phyloP scores from a whole-genome alignment of 495 filamentous ascomycete species.

The Penicilliopsis zonata region DNA sequence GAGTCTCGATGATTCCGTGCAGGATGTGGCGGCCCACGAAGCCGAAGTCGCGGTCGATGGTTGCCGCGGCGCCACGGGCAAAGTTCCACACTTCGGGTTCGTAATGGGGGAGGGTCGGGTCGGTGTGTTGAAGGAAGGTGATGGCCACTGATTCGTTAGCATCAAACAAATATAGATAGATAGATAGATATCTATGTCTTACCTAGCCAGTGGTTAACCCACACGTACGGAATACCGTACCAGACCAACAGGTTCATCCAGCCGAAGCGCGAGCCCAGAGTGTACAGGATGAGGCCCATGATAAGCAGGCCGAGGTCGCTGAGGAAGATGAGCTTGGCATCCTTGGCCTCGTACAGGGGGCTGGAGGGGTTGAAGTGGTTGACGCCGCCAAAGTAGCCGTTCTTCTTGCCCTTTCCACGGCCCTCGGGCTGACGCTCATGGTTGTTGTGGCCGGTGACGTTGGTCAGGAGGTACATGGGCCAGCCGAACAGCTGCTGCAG shows the following conservation, averaged over 20 bases:
- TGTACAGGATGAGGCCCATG: constrained; percentile 41
- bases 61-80: constrained; percentile 44
- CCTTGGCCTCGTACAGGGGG: constrained; percentile 85
- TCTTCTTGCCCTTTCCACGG: constrained; percentile 78
- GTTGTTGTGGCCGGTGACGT: constrained; percentile 90
- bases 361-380: constrained; percentile 89
- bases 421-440: constrained; percentile 79
- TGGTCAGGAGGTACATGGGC: constrained; percentile 69
- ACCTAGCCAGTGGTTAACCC: constrained; percentile 93
- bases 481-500: constrained; percentile 84
- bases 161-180: constrained; percentile 4
- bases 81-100: constrained; percentile 44
- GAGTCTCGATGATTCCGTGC: constrained; percentile 52
- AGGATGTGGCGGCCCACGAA: constrained; percentile 46
- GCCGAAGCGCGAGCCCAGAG: constrained; percentile 60
- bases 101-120: constrained; percentile 47
- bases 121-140: constrained; percentile 51
- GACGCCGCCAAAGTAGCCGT: constrained; percentile 68
- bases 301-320: constrained; percentile 71
- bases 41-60: constrained; percentile 49
- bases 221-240: constrained; percentile 91
- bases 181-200: constrained; percentile 13
- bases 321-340: constrained; percentile 68
- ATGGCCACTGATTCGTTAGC: constrained; percentile 47
- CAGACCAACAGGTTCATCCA: constrained; percentile 79